phyloP scores from a whole-genome alignment of 139 green algal genomes.

The Parachlorella kessleri region DNA sequence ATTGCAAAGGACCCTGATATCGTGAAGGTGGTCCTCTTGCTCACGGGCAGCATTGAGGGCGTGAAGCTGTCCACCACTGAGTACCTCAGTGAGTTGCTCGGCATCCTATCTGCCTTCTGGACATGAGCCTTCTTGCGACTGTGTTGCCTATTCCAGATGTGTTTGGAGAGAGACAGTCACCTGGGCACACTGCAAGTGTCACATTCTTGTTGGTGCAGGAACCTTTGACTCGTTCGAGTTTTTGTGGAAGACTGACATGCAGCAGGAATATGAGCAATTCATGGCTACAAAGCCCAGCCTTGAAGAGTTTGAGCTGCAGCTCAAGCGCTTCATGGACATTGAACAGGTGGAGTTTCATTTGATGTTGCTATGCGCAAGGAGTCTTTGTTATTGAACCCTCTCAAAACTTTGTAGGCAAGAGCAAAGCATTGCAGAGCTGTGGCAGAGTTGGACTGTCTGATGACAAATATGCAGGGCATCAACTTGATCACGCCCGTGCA shows the following conservation, averaged over 20 bases:
- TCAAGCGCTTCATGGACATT: slow-evolving; percentile 85
- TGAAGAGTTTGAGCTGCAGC: slow-evolving; percentile 88
- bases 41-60: slow-evolving; percentile 81
- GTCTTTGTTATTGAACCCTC: not conserved
- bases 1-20: slow-evolving; percentile 85
- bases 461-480: slow-evolving; percentile 25
- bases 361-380: not conserved
- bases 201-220: slow-evolving; percentile 4
- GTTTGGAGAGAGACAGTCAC: no score
- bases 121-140: not conserved
- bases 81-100: slow-evolving; percentile 68
- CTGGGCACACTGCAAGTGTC: no score
- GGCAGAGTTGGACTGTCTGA: not conserved
- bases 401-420: no score
- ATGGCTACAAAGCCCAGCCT: slow-evolving; percentile 75
- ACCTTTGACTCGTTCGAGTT: slow-evolving; percentile 84
- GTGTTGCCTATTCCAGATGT: not conserved
- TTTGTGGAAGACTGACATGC: slow-evolving; percentile 86
- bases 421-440: not conserved
- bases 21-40: slow-evolving; percentile 81
- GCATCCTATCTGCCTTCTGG: not conserved
- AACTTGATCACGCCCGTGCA: slow-evolving; percentile 54
- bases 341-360: slow-evolving; percentile 49
- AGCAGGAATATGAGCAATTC: slow-evolving; percentile 69
- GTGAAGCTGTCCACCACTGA: slow-evolving; percentile 70